Conservation (phyloP, 1,284 basidiomycete species). For the Ustilago nuda region DNA sequence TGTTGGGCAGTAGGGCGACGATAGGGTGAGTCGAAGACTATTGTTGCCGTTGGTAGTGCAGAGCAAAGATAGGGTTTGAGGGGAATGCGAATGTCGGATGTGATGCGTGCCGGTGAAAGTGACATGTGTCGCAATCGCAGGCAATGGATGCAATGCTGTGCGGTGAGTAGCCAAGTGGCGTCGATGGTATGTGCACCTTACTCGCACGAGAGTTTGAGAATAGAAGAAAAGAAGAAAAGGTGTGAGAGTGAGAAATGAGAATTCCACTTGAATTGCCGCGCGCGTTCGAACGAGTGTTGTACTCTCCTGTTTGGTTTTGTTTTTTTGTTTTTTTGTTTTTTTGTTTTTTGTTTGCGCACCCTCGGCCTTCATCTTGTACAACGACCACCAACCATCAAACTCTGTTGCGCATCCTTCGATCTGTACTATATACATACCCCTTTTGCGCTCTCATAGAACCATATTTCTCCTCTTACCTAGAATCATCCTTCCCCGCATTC, state of each 20-base stretch:
- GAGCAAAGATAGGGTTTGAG: too few species aligned
- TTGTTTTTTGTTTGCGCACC: too few species aligned
- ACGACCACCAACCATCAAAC: too few species aligned
- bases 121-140: not conserved
- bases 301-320: too few species aligned
- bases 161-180: not conserved
- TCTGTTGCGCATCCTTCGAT: too few species aligned
- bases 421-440: too few species aligned
- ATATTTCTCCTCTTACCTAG: not conserved
- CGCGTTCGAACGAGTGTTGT: too few species aligned
- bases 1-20: not conserved
- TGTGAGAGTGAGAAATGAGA: not conserved
- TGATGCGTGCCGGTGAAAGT: not conserved
- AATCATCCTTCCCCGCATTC: not conserved
- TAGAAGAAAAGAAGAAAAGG: not conserved
- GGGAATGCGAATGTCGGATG: not conserved
- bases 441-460: not conserved
- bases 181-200: not conserved
- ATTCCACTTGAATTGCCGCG: too few species aligned
- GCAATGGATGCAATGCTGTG: not conserved
- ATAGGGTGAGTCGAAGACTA: not conserved
- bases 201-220: slow-evolving; percentile 7
- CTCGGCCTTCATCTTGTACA: too few species aligned
- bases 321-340: too few species aligned
- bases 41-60: too few species aligned